phyloP scores from a whole-genome alignment of 495 filamentous ascomycete genomes.

The Penicillium soppii region DNA sequence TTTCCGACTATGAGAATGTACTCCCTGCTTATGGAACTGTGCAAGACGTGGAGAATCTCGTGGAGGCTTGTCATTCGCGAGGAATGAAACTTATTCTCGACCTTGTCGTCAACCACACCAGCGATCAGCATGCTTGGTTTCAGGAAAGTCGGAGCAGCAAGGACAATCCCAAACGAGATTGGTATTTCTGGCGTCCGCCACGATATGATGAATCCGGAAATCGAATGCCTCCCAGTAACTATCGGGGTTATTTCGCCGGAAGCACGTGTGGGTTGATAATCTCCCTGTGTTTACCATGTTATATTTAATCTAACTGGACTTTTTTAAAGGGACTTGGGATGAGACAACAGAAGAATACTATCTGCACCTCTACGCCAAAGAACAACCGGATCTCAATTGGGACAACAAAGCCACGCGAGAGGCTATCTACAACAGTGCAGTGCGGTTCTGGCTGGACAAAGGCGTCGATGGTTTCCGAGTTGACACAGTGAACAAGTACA shows the following conservation, averaged over 20 bases:
- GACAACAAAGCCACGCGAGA: slow-evolving; percentile 43
- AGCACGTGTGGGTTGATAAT: slow-evolving; percentile 35
- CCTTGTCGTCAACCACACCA: slow-evolving; percentile 59
- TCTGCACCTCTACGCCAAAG: slow-evolving; percentile 47
- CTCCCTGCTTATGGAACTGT: slow-evolving; percentile 52
- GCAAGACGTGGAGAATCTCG: slow-evolving; percentile 50
- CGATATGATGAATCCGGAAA: slow-evolving; percentile 45
- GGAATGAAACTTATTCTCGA: slow-evolving; percentile 57
- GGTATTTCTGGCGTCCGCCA: slow-evolving; percentile 58
- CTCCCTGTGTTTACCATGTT: neutral
- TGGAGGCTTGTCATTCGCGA: slow-evolving; percentile 44
- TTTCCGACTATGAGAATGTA: slow-evolving; percentile 60
- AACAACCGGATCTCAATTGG: slow-evolving; percentile 57
- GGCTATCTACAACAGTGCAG: slow-evolving; percentile 46
- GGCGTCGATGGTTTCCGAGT: slow-evolving; percentile 53
- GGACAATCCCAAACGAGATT: slow-evolving; percentile 48
- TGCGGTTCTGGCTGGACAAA: slow-evolving; percentile 54
- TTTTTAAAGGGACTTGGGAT: slow-evolving; percentile 38
- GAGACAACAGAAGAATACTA: slow-evolving; percentile 52
- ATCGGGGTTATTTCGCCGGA: slow-evolving; percentile 49
- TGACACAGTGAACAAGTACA: slow-evolving; percentile 54
- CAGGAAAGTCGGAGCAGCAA: slow-evolving; percentile 46
- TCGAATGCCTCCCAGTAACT: slow-evolving; percentile 56
- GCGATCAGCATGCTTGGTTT: slow-evolving; percentile 57
- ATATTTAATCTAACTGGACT: neutral